These are phyloP conservation scores for Casuarina cunninghamiana DNA, from an alignment of 306 rosid species.

Conservation along the genomic window DNA sequence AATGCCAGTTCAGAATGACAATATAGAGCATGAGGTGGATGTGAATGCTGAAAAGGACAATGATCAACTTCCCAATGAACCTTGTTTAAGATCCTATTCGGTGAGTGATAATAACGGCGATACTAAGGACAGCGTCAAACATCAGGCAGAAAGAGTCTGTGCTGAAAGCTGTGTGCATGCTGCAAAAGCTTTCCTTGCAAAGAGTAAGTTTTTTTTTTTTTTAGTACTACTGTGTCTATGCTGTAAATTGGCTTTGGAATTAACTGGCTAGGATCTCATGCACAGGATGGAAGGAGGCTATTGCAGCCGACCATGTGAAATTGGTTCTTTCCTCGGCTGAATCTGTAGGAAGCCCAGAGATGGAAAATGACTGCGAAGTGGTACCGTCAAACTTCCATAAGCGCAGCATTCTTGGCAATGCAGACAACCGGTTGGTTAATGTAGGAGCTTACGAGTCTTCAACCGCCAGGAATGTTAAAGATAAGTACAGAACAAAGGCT, in stretches of 20 bases:
- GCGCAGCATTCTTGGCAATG: constrained; percentile 37
- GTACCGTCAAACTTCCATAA: constrained; percentile 30
- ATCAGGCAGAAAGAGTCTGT: constrained; percentile 23
- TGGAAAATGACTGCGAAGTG: constrained; percentile 30
- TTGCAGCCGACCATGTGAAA: constrained; percentile 52
- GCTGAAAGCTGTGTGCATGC: constrained; percentile 32
- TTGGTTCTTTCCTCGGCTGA: constrained; percentile 46
- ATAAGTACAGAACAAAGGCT: constrained; percentile 48
- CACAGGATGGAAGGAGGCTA: constrained; percentile 82
- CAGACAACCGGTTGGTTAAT: constrained; percentile 34
- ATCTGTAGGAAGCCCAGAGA: constrained; percentile 32
- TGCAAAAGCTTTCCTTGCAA: constrained; percentile 62
- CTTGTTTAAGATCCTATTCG: constrained; percentile 32
- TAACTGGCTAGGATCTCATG: constrained; percentile 26
- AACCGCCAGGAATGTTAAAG: constrained; percentile 36
- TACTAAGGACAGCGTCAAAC: constrained; percentile 18
- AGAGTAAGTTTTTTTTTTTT: constrained; percentile 48
- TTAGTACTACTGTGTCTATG: not conserved
- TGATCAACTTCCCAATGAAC: constrained; percentile 31
- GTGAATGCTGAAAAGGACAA: constrained; percentile 33
- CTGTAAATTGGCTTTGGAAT: not conserved
- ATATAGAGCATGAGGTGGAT: constrained; percentile 39
- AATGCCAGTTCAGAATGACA: constrained; percentile 39
- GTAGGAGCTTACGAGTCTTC: constrained; percentile 28
- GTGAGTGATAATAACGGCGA: constrained; percentile 34